Evolutionary conservation across 2,329 filamentous ascomycete genomes (phyloP).

Genomic region (Colletotrichum viniferum): DNA sequence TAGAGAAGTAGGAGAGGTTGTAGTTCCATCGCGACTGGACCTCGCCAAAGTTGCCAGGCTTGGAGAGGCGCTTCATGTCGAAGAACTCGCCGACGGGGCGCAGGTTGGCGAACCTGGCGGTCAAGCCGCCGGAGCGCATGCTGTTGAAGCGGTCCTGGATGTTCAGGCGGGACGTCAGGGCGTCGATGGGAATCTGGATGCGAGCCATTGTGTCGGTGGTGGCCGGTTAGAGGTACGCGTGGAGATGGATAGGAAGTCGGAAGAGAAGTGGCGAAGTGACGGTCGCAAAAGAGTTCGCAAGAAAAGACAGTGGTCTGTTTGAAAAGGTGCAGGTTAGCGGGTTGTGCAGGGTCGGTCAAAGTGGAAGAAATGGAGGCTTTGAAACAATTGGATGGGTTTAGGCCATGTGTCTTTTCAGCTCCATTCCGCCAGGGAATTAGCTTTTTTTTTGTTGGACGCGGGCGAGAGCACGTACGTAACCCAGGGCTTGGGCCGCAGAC

Average conservation of each 20-base stretch:
- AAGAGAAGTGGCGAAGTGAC: not conserved
- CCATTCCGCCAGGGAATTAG: constrained; percentile 17
- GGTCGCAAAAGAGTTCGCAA: not conserved
- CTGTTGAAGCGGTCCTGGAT: constrained; percentile 83
- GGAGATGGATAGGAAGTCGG: not conserved
- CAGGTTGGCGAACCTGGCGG: constrained; percentile 88
- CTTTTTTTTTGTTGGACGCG: constrained; percentile 10
- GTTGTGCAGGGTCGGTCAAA: not conserved
- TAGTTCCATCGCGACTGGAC: constrained; percentile 94
- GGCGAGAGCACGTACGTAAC: not conserved
- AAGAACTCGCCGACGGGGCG: constrained; percentile 92
- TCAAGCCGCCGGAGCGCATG: constrained; percentile 79
- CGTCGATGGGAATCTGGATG: constrained; percentile 91
- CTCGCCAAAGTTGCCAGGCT: constrained; percentile 89
- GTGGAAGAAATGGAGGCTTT: not conserved
- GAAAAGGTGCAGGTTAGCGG: not conserved
- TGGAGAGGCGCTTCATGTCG: constrained; percentile 93
- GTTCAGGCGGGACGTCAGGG: constrained; percentile 89
- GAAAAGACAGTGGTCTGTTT: constrained; percentile 10
- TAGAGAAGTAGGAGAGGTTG: constrained; percentile 96
- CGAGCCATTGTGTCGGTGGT: constrained; percentile 67
- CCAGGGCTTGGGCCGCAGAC: not conserved
- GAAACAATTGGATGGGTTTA: constrained; percentile 16
- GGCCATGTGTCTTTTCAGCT: constrained; percentile 22
- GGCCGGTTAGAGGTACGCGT: not conserved